Evolutionary conservation across 257 asterid genomes (phyloP).

Genomic region (Handroanthus guayacan): DNA sequence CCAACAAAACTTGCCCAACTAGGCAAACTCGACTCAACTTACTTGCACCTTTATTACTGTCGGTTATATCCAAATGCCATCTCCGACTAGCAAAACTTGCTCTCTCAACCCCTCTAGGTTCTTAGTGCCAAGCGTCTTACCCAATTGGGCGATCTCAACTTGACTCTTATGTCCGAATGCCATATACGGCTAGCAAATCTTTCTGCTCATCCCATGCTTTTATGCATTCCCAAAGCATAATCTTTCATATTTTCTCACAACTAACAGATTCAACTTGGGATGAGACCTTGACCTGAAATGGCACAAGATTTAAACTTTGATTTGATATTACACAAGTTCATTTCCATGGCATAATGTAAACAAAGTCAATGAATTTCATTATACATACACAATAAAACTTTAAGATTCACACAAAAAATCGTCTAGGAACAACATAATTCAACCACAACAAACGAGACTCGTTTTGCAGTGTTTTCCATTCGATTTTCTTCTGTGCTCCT

Average conservation of each 20-base stretch:
- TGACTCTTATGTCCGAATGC: too few relatives aligned
- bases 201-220: too few relatives aligned
- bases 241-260: not conserved
- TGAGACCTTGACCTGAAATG: conserved; percentile 10
- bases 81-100: too few relatives aligned
- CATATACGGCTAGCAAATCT: too few relatives aligned
- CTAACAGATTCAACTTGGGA: not conserved
- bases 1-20: too few relatives aligned
- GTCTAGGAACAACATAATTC: conserved; percentile 12
- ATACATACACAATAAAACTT: conserved; percentile 36
- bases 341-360: conserved; percentile 7
- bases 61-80: too few relatives aligned
- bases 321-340: not conserved
- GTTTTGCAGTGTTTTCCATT: conserved; percentile 20
- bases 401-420: conserved; percentile 29
- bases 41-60: too few relatives aligned
- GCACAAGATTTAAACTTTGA: too few relatives aligned
- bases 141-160: too few relatives aligned
- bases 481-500: conserved; percentile 5
- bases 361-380: conserved; percentile 24
- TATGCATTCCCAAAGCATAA: not conserved
- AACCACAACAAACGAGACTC: conserved; percentile 34
- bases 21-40: too few relatives aligned
- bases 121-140: too few relatives aligned
- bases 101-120: too few relatives aligned